Conservation (phyloP, 2,329 filamentous ascomycete species). For the Aspergillus phoenicis region DNA sequence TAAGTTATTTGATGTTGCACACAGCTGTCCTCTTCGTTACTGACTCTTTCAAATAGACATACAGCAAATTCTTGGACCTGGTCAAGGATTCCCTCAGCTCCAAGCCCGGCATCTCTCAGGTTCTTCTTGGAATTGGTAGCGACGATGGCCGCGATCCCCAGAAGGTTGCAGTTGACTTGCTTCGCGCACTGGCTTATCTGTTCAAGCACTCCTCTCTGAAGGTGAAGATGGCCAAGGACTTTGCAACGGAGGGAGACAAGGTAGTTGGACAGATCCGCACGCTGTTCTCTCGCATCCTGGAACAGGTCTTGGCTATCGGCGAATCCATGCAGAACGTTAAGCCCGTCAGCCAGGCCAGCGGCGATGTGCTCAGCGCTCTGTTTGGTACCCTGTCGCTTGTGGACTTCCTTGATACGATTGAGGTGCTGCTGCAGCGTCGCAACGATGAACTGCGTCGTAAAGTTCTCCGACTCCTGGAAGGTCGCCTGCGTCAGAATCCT, state of each 20-base stretch:
- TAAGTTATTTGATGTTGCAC: constrained; percentile 21
- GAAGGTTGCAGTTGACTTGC: constrained; percentile 45
- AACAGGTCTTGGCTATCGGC: constrained; percentile 66
- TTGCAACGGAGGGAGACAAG: constrained; percentile 49
- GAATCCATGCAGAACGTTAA: constrained; percentile 51
- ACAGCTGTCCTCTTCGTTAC: background rate
- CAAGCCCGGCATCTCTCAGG: constrained; percentile 72
- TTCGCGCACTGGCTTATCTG: constrained; percentile 44
- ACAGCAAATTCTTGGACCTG: constrained; percentile 75
- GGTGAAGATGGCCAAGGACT: constrained; percentile 41
- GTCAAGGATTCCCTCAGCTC: constrained; percentile 73
- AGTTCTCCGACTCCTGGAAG: constrained; percentile 77
- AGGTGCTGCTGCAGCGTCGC: constrained; percentile 74
- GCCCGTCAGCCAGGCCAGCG: constrained; percentile 49
- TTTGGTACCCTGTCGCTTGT: constrained; percentile 81
- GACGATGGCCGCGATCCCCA: constrained; percentile 52
- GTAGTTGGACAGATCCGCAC: constrained; percentile 66
- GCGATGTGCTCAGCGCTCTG: constrained; percentile 75
- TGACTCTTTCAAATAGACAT: constrained; percentile 55
- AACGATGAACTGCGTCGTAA: constrained; percentile 76
- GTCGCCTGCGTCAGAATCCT: constrained; percentile 73
- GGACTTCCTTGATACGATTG: constrained; percentile 87
- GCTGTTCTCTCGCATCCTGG: constrained; percentile 69
- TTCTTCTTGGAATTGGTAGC: constrained; percentile 65
- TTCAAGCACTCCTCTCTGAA: constrained; percentile 47